Evolutionary conservation across 768 basidiomycete genomes (phyloP).

Genomic region (Phanerochaete carnosa): DNA sequence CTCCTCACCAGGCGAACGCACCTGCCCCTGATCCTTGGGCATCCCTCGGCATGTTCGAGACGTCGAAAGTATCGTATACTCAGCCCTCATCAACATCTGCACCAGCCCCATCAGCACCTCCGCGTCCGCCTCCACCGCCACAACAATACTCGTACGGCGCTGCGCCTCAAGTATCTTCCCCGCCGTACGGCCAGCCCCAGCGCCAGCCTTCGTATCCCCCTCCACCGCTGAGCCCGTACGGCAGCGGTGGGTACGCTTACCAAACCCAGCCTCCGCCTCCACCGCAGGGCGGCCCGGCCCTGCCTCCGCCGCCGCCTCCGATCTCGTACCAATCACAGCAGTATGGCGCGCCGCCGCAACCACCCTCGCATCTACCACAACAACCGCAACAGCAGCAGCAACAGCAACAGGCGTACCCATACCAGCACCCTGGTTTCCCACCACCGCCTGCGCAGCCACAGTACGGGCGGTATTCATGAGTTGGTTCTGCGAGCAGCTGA

Average conservation of each 20-base stretch:
- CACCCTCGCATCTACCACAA: not conserved
- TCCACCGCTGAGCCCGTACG: constrained; percentile 17
- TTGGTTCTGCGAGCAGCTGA: not conserved
- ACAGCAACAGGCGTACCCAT: constrained; percentile 15
- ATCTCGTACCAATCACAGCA: constrained; percentile 18
- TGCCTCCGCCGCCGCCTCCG: constrained; percentile 18
- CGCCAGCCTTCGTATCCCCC: constrained; percentile 21
- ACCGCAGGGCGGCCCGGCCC: not conserved
- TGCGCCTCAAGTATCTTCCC: not conserved
- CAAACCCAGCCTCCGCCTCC: constrained; percentile 15
- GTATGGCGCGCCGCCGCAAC: constrained; percentile 1
- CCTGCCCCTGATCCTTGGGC: constrained; percentile 23
- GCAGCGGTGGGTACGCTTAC: constrained; percentile 1
- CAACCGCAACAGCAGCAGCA: constrained; percentile 1
- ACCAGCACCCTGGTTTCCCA: constrained; percentile 12
- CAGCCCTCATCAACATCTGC: not conserved
- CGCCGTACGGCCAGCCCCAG: constrained; percentile 16
- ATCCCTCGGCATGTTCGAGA: constrained; percentile 20
- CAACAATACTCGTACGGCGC: constrained; percentile 12
- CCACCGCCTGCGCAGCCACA: constrained; percentile 16
- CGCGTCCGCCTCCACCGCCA: constrained; percentile 16
- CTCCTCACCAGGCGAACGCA: constrained; percentile 14
- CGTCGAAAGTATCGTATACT: constrained; percentile 7
- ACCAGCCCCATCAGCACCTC: constrained; percentile 1
- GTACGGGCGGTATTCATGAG: constrained; percentile 11